Base-by-base conservation (phyloP, 2,329 filamentous ascomycete genomes). In the Botrytis galanthina region DNA sequence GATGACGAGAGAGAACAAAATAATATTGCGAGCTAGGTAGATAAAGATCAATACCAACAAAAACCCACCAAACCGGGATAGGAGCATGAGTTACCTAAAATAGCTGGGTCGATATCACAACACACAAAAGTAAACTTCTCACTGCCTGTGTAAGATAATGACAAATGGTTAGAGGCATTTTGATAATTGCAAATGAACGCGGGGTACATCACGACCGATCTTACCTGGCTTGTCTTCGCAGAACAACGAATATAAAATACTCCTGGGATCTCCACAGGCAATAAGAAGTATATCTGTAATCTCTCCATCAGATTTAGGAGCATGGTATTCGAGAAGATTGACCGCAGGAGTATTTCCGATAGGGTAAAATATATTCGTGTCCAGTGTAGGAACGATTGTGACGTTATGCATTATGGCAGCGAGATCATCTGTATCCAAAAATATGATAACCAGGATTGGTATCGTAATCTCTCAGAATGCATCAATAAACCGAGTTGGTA, bases 191-290 rank as follows among this genome's bases (percentile, higher is more conserved):
- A 57, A 57, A 29, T 16, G n/a, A 29, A 29, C 32, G n/a, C 14
- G 7, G 51, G 51, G n/a, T 57, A 16, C 26, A 57, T 29, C 51
- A 32, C 3, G 48, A n/a, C 14, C 51, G 14, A 26, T 39, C 35
- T 54, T 72, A 70, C 71, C 71, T 42, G 71, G 71, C 32, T 69
- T 73, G 18, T 44, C 71, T 57, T 73, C 71, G 42, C 37, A 73
- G 32, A 42, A 73, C n/a, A 73, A 20, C 14, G 54, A 73, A 61
- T 70, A 73, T 39, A 70, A 44, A n/a, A 73, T 70, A 60, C 64
- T 73, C 32, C 71, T 44, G 4, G 64, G 64, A 70, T 70, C 71
- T 63, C 64, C 57, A 32, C 71, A 73, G 22, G 71, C 71, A n/a
- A 73, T 64, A 26, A 67, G 57, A 18, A 73, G 48, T 26, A 73